Evolutionary conservation across 192 early-diverging fungal species (phyloP).

Genomic region (Pilobolus umbonatus): DNA sequence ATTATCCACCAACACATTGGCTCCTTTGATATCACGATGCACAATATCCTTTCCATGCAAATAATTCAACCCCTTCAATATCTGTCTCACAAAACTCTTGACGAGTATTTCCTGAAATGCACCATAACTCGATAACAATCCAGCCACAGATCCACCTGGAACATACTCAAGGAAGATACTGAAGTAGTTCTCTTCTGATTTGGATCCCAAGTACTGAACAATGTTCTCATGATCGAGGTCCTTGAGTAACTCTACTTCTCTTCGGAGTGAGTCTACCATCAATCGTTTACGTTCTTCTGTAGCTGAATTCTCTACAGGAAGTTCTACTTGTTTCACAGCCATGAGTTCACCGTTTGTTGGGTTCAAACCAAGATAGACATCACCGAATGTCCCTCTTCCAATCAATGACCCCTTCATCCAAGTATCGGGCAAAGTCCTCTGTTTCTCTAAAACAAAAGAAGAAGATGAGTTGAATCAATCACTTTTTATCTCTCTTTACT

Average conservation of each 20-base stretch:
- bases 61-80: slow-evolving; percentile 89
- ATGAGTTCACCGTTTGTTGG: slow-evolving; percentile 84
- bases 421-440: slow-evolving; percentile 20
- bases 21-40: slow-evolving; percentile 98
- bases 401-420: slow-evolving; percentile 91
- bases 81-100: slow-evolving; percentile 83
- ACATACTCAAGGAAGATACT: slow-evolving; percentile 98
- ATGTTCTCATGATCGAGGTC: slow-evolving; percentile 94
- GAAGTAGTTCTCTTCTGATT: slow-evolving; percentile 67
- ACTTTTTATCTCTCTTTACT: no score
- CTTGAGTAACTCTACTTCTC: slow-evolving; percentile 87
- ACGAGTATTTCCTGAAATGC: slow-evolving; percentile 82
- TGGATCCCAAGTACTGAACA: slow-evolving; percentile 90
- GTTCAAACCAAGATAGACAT: slow-evolving; percentile 90
- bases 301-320: slow-evolving; percentile 62
- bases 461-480: no score
- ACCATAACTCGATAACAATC: slow-evolving; percentile 80
- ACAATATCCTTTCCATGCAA: slow-evolving; percentile 93
- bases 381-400: slow-evolving; percentile 94
- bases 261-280: slow-evolving; percentile 82
- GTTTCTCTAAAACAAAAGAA: no score
- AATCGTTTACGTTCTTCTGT: slow-evolving; percentile 68
- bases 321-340: slow-evolving; percentile 96
- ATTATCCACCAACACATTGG: slow-evolving; percentile 87
- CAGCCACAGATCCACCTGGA: slow-evolving; percentile 91